Evolutionary conservation across 2,329 filamentous ascomycete species (phyloP), one percentile per base, ranked within the genome.

Genomic region (Botrytis elliptica): DNA sequence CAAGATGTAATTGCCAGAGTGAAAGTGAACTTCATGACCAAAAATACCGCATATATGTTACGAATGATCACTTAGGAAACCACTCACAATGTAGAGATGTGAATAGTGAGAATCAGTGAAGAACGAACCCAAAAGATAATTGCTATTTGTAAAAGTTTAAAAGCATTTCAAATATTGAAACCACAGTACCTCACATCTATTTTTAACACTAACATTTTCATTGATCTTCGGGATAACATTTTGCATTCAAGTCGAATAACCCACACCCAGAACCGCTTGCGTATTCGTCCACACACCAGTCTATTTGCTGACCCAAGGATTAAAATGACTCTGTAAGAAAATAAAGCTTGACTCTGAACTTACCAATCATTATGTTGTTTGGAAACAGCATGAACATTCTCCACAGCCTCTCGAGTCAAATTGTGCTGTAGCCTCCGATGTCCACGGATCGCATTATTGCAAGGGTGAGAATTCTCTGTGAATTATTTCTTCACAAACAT

Each of bases 71-170:
- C 18, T 0, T 44, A 8, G 18, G 18, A 44, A 20, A 16, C 18
- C 18, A 20, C 20, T 46, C 7, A 46, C 1, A 46, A 46, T 0
- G 0, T 0, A 20, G 18, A 0, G 0, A 46, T 20, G 0, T 3
- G 18, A 46, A 3, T 3, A 20, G 18, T 20, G 44, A 46, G 7
- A 8, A 46, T 20, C 2, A 20, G 0, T 0, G 44, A 46, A 0
- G 44, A 46, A 20, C 1, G 44, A 46, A 20, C 0, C 14, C 44
- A 6, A 52, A 14, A 1, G 46, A 52, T 49, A 2, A 49, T 49
- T 12, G 4, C 1, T 25, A 25, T 25, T 49, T 25, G 25, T 10
- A 12, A 12, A 10, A 25, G 4, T 49, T 25, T 49, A 1, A 49
- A 49, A 25, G 46, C 4, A 1, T 52, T 14, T 4, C 22, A 5